Base-by-base conservation (phyloP, 495 filamentous ascomycete genomes). In the Penicillium lividum region DNA sequence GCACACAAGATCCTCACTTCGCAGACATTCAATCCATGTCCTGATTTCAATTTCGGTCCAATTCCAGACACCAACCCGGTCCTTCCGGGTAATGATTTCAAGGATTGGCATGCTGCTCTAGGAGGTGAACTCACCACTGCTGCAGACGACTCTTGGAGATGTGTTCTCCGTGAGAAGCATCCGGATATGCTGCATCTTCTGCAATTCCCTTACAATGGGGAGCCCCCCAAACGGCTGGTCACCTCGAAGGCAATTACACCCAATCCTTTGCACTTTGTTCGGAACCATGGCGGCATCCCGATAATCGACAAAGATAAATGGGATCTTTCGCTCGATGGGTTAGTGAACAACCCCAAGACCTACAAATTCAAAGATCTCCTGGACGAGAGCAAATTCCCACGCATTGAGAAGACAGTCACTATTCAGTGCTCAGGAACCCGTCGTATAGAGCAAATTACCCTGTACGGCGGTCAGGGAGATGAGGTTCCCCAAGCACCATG, bases 131-230 rank as follows among this genome's bases (percentile, higher is more conserved):
- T 88, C 5, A 61, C 61, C 4, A 60, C 70, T 13, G 62, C 85
- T 3, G 76, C 81, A 1, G 79, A 82, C 11, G 77, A 81, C 51
- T 82, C 77, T 28, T 90, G 86, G 87, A 58, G 72, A 3, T 78
- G 60, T 13, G 87, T 89, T 5, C 67, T 79, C 16, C 57, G 77
- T 45, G 87, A 89, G 67, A 90, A 89, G 59, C 74, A 80, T 56
- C 61, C 71, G 1, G 85, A 88, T 61, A 89, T 89, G 86, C 67
- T 84, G 15, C 87, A 90, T 68, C 73, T 89, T 4, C 72, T 90
- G 3, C 80, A 88, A 59, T 90, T 89, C 58, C 87, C 86, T 0
- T 89, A 89, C 71, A 89, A 89, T 44, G 87, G 86, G 7, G 87
- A 90, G 57, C 80, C 85, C 0, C 84, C 84, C 0, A 77, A 80